Percentiles rank a stretch among this genome's conserved stretches.
These are phyloP conservation scores for Tricholoma sp. DNA, from an alignment of 768 basidiomycete genomes.

Conservation along the genomic window DNA sequence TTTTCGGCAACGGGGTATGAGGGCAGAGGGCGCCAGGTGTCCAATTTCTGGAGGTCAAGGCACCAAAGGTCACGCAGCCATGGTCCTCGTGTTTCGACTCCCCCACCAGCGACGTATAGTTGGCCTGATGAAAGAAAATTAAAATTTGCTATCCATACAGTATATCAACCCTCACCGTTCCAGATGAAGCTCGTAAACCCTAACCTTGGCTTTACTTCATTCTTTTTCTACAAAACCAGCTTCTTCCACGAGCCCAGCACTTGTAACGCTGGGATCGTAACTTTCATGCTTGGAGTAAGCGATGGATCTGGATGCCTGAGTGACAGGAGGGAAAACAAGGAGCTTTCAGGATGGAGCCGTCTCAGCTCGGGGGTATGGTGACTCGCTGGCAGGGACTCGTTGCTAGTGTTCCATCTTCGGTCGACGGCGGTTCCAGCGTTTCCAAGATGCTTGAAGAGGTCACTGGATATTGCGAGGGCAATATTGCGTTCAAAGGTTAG, in stretches of 20 bases:
- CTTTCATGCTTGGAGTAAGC: conserved; percentile 7
- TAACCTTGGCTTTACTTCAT: conserved; percentile 9
- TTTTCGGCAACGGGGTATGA: conserved; percentile 15
- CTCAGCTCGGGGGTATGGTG: not conserved
- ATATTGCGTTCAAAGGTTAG: too few relatives aligned
- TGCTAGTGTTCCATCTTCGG: conserved; percentile 1
- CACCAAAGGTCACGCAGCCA: conserved; percentile 21
- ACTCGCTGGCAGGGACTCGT: not conserved
- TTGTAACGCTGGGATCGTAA: conserved; percentile 18
- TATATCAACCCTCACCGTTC: conserved; percentile 14
- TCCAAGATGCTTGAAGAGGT: too few relatives aligned
- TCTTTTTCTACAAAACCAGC: conserved; percentile 21
- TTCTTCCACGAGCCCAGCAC: conserved; percentile 31
- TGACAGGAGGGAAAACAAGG: not conserved
- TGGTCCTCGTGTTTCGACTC: conserved; percentile 13
- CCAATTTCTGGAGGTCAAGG: conserved; percentile 18
- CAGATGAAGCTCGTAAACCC: conserved; percentile 21
- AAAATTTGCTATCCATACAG: not conserved
- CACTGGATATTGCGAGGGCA: too few relatives aligned
- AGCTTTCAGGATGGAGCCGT: not conserved
- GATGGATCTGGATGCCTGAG: conserved; percentile 23
- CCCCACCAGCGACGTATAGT: conserved; percentile 24
- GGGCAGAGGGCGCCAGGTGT: conserved; percentile 20
- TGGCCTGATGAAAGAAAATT: conserved; percentile 9
- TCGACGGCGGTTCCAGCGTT: too few relatives aligned